Evolutionary conservation across 305 asterid genomes (phyloP).

Genomic region (Rubia balearica): DNA sequence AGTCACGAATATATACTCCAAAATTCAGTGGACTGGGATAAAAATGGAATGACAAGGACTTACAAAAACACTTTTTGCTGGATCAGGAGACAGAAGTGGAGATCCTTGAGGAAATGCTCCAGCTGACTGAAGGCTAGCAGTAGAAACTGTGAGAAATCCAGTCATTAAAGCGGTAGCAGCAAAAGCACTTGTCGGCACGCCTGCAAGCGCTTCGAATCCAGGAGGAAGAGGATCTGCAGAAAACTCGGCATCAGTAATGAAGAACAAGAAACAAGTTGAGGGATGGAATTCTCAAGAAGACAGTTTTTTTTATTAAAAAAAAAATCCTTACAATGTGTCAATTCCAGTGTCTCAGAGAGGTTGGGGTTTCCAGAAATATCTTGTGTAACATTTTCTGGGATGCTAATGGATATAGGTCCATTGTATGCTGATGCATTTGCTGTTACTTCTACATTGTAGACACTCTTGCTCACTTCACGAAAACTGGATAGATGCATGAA

Average conservation of each 20-base stretch:
- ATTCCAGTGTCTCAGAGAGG: constrained; percentile 62
- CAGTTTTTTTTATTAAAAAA: too few relatives aligned
- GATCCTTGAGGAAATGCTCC: constrained; percentile 59
- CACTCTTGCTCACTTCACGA: constrained; percentile 46
- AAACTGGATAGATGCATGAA: constrained; percentile 43
- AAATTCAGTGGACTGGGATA: neutral
- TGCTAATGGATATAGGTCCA: constrained; percentile 37
- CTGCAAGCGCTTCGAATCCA: constrained; percentile 52
- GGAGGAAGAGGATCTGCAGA: constrained; percentile 66
- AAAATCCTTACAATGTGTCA: constrained; percentile 58
- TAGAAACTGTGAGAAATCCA: constrained; percentile 68
- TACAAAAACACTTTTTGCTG: constrained; percentile 80
- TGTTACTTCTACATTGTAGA: constrained; percentile 37
- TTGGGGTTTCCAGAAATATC: constrained; percentile 85
- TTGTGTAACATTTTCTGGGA: constrained; percentile 74
- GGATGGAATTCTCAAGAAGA: neutral
- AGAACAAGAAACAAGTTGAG: neutral
- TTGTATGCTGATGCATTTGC: constrained; percentile 25
- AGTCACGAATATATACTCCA: neutral
- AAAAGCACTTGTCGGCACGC: constrained; percentile 57
- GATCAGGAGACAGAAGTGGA: constrained; percentile 45
- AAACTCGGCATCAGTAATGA: constrained; percentile 4
- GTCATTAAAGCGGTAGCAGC: constrained; percentile 57
- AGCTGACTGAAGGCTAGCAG: constrained; percentile 59
- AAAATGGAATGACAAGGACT: constrained; percentile 16